phyloP scores from a whole-genome alignment of 805 yeast genomes.

The Maudiozyma saulgeensis region DNA sequence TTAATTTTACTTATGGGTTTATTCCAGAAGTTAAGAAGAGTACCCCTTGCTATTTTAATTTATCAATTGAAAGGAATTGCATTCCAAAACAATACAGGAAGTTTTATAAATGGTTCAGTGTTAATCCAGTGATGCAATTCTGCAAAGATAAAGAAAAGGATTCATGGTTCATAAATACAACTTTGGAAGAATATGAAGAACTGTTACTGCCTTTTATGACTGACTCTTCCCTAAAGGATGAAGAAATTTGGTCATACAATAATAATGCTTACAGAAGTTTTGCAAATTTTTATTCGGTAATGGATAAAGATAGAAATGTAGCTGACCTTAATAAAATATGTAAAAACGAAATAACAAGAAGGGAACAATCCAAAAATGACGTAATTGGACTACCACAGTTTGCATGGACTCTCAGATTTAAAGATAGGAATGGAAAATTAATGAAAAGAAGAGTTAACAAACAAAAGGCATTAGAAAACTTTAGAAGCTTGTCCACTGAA shows the following conservation, averaged over 20 bases:
- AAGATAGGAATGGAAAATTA: slow-evolving; percentile 1
- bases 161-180: slow-evolving; percentile 13
- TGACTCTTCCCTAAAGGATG: neutral
- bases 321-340: slow-evolving; percentile 3
- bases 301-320: neutral
- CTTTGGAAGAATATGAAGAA: slow-evolving; percentile 6
- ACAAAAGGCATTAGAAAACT: slow-evolving; percentile 6
- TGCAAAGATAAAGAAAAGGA: slow-evolving; percentile 13
- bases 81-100: slow-evolving; percentile 13
- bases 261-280: slow-evolving; percentile 5
- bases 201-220: slow-evolving; percentile 14
- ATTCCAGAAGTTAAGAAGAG: slow-evolving; percentile 27
- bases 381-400: slow-evolving; percentile 12
- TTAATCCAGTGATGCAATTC: slow-evolving; percentile 35
- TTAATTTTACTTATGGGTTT: slow-evolving; percentile 39
- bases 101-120: slow-evolving; percentile 30
- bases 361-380: slow-evolving; percentile 8
- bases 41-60: slow-evolving; percentile 7
- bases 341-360: neutral
- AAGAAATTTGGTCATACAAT: slow-evolving; percentile 10
- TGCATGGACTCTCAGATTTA: slow-evolving; percentile 14
- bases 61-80: slow-evolving; percentile 15
- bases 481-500: slow-evolving; percentile 3
- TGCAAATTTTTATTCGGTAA: slow-evolving; percentile 4
- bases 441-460: slow-evolving; percentile 6